phyloP scores from a whole-genome alignment of 2,329 filamentous ascomycete genomes.

The Dactylellina cionopaga region DNA sequence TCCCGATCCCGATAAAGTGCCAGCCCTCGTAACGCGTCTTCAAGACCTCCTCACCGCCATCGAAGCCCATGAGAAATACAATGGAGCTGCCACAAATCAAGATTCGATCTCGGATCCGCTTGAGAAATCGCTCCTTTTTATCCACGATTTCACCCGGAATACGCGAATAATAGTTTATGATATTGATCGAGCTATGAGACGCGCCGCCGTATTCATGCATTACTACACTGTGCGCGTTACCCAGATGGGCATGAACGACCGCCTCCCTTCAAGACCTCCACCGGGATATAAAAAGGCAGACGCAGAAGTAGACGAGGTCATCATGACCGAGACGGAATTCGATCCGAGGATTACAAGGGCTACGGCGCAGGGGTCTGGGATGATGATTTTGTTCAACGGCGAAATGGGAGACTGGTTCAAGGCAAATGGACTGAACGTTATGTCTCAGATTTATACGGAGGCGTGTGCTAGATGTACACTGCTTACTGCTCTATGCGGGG shows the following conservation, averaged over 20 bases:
- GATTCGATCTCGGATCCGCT: background rate
- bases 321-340: conserved; percentile 15
- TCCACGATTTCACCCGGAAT: background rate
- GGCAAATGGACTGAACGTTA: background rate
- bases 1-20: background rate
- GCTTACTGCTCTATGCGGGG: background rate
- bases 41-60: background rate
- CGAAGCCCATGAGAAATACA: background rate
- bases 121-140: background rate
- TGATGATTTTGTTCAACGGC: background rate
- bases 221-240: background rate
- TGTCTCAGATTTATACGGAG: background rate
- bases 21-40: background rate
- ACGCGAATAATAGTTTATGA: background rate
- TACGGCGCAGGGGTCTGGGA: background rate
- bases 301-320: background rate
- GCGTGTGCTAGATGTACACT: background rate
- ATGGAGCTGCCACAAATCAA: background rate
- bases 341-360: conserved; percentile 2
- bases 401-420: background rate
- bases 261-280: background rate
- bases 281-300: background rate
- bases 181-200: background rate
- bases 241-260: background rate
- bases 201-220: background rate